Conservation (phyloP, 345 rosid species). For the Citrus cavaleriei region DNA sequence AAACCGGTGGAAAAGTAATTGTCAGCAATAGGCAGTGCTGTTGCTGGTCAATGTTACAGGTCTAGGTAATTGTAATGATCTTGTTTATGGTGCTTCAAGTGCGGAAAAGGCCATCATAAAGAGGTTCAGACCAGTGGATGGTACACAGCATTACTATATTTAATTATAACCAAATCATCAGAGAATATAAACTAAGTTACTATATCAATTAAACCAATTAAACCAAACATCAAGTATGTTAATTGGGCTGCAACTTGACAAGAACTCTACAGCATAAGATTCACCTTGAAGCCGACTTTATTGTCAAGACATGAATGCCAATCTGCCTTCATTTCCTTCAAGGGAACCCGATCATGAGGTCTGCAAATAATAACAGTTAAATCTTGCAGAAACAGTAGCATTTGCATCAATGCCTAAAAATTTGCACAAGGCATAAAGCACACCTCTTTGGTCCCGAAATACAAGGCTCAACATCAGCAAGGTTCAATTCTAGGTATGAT, state of each 20-base stretch:
- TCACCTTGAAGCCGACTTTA: slow-evolving; percentile 93
- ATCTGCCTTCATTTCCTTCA: slow-evolving; percentile 96
- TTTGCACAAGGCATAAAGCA: slow-evolving; percentile 9
- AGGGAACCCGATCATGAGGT: slow-evolving; percentile 94
- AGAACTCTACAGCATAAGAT: slow-evolving; percentile 2
- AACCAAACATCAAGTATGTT: neutral
- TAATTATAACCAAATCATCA: neutral
- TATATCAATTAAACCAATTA: neutral
- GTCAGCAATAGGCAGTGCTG: neutral
- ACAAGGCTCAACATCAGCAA: slow-evolving; percentile 87
- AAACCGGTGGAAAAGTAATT: neutral
- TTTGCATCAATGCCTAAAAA: neutral
- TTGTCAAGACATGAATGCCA: slow-evolving; percentile 94
- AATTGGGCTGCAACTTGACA: neutral
- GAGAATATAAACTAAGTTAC: neutral
- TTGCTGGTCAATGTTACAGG: neutral
- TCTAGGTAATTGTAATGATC: neutral
- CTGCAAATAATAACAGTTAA: slow-evolving; percentile 37
- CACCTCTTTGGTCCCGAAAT: slow-evolving; percentile 97
- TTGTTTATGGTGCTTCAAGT: neutral
- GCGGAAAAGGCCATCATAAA: neutral
- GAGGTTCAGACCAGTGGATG: neutral
- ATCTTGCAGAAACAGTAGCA: neutral
- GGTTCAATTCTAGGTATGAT: slow-evolving; percentile 75
- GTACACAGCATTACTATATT: neutral